Evolutionary conservation across 2,329 filamentous ascomycete species (phyloP).

Genomic region (Aspergillus puulaauensis): DNA sequence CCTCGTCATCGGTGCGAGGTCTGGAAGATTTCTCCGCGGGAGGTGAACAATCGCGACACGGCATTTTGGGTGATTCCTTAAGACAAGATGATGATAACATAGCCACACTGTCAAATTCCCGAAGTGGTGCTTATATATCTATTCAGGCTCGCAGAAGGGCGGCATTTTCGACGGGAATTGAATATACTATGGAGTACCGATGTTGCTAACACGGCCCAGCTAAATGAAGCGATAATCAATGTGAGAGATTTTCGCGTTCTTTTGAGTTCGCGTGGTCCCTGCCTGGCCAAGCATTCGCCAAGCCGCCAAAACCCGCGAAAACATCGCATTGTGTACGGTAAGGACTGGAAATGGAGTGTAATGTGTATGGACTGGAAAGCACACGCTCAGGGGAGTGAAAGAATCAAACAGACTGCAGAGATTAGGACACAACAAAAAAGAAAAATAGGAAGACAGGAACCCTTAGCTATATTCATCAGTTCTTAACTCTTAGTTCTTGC

Average conservation of each 20-base stretch:
- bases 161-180: background rate
- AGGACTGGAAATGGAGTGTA: background rate
- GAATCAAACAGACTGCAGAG: too few species aligned
- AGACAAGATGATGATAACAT: background rate
- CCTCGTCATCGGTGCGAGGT: background rate
- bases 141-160: background rate
- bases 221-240: background rate
- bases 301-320: background rate
- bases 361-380: background rate
- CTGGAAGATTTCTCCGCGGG: background rate
- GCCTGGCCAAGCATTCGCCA: background rate
- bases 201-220: background rate
- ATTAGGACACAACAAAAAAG: too few species aligned
- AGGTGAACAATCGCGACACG: background rate
- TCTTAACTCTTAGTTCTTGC: background rate
- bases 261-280: background rate
- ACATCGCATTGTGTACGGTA: background rate
- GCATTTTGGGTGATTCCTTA: background rate
- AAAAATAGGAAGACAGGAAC: too few species aligned
- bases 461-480: background rate
- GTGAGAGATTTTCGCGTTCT: slow-evolving; percentile 1
- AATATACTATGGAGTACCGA: background rate
- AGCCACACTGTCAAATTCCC: background rate
- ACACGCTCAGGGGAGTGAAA: background rate
- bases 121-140: background rate